Percentiles rank a stretch among this genome's conserved stretches.
These are phyloP conservation scores for Saururus chinensis DNA, from an alignment of 164 flowering plant species.

Conservation along the genomic window DNA sequence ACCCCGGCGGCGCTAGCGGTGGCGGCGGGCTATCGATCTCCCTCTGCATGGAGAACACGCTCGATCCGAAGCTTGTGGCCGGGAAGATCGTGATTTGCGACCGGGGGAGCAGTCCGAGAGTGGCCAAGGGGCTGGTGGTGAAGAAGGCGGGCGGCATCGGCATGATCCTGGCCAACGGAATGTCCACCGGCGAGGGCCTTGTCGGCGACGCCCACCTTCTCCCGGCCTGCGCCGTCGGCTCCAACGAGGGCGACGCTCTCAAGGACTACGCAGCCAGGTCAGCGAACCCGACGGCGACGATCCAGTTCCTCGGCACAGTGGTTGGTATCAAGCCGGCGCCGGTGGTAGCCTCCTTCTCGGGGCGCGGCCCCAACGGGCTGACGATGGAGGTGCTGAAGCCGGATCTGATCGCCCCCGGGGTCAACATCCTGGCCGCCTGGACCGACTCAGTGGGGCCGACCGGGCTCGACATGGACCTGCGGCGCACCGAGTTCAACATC, in stretches of 20 bases:
- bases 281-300: conserved; percentile 38
- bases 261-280: conserved; percentile 40
- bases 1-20: conserved; percentile 34
- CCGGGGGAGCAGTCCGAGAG: conserved; percentile 63
- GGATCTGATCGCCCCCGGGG: conserved; percentile 78
- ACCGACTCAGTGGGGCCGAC: conserved; percentile 71
- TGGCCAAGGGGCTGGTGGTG: conserved; percentile 71
- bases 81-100: conserved; percentile 84
- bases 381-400: conserved; percentile 74
- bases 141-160: conserved; percentile 77
- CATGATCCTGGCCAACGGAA: conserved; percentile 72
- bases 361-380: conserved; percentile 68
- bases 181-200: conserved; percentile 61
- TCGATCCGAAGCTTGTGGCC: conserved; percentile 37
- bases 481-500: conserved; percentile 71
- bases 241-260: conserved; percentile 47
- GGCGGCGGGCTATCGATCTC: conserved; percentile 48
- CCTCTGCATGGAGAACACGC: conserved; percentile 62
- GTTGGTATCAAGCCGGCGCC: conserved; percentile 77
- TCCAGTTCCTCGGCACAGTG: conserved; percentile 53
- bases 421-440: conserved; percentile 83
- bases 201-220: conserved; percentile 77
- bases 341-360: conserved; percentile 76
- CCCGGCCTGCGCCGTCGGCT: conserved; percentile 68
- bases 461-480: conserved; percentile 41